A percentile compares a stretch with the other conserved stretches of the same genome.
These are phyloP conservation scores for Fusarium humuli DNA, from an alignment of 2,329 filamentous ascomycete species.

Conservation along the genomic window DNA sequence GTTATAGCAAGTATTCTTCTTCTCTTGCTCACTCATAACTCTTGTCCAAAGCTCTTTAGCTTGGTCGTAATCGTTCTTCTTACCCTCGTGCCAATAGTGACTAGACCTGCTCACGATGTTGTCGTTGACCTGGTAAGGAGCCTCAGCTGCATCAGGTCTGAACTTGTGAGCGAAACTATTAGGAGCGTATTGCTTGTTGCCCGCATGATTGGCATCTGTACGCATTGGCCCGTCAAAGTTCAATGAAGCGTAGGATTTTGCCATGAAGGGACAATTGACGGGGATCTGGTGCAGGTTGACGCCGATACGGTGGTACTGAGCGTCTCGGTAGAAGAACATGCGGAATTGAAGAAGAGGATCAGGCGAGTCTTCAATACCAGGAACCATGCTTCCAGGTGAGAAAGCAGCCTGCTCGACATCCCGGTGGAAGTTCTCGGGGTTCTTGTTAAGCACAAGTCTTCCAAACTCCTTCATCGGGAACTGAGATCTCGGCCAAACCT, in stretches of 20 bases:
- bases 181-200: conserved; percentile 2
- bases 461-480: conserved; percentile 16
- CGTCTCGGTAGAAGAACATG: conserved; percentile 19
- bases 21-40: conserved; percentile 6
- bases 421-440: conserved; percentile 13
- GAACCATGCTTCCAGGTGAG: conserved; percentile 9
- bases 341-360: conserved; percentile 16
- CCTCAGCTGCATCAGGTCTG: background rate
- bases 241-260: conserved; percentile 9
- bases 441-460: conserved; percentile 16
- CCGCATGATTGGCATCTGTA: conserved; percentile 3
- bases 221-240: conserved; percentile 8
- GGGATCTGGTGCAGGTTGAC: conserved; percentile 8
- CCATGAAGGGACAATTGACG: conserved; percentile 13
- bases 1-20: conserved; percentile 15
- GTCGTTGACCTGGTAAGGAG: conserved; percentile 10
- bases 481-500: conserved; percentile 2
- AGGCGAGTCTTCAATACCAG: conserved; percentile 12
- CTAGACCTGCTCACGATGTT: background rate
- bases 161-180: conserved; percentile 19
- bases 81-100: conserved; percentile 6
- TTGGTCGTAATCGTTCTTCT: conserved; percentile 9
- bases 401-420: conserved; percentile 13
- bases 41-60: conserved; percentile 6
- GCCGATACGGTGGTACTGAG: conserved; percentile 10